Base-by-base conservation (phyloP, 2,329 filamentous ascomycete genomes). In the Aspergillus glaucus region DNA sequence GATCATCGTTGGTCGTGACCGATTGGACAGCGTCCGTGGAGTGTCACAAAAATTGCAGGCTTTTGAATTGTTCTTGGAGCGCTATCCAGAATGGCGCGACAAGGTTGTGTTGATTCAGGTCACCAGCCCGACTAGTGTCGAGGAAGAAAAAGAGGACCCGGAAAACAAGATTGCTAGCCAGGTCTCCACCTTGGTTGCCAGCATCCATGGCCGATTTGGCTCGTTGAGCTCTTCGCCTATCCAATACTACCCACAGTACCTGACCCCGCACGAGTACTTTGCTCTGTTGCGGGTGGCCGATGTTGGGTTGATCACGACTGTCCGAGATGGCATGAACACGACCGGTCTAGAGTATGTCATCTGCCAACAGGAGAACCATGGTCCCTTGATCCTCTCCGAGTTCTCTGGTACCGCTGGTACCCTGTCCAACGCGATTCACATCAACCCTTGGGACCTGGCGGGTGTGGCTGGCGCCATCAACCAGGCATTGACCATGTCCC, bases 321-420 rank as follows among this genome's bases (percentile, higher is more conserved):
- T 97, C 19, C 84, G 92, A 51, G 93, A 97, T 67, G 92, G 92
- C 50, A 96, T 97, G 91, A 97, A 96, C 74, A 96, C 92, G 0
- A 95, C 91, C 17, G 94, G 89, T 65, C 76, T 97, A 58, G 93
- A 97, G 70, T 97, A 96, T 65, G 84, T 97, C 49, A 80, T 95
- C 50, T 95, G 89, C 67, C 92, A 97, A 70, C 87, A 88, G 62
- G 86, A 93, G 54, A 85, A 84, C 49, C 84, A 91, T 58, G 88
- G 91, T 1, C 92, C 91, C 1, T 75, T 97, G 43, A 96, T 97
- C 56, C 80, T 97, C 21, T 97, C 93, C 12, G 92, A 97, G 68
- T 97, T 97, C 69, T 96, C 91, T 54, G 92, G 92, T 50, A 96
- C 92, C 1, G 90, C 92, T 28, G 88, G 88, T 47, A 93, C 85